Conservation (phyloP, 148 eudicot genomes). For the Bassia scoparia region DNA sequence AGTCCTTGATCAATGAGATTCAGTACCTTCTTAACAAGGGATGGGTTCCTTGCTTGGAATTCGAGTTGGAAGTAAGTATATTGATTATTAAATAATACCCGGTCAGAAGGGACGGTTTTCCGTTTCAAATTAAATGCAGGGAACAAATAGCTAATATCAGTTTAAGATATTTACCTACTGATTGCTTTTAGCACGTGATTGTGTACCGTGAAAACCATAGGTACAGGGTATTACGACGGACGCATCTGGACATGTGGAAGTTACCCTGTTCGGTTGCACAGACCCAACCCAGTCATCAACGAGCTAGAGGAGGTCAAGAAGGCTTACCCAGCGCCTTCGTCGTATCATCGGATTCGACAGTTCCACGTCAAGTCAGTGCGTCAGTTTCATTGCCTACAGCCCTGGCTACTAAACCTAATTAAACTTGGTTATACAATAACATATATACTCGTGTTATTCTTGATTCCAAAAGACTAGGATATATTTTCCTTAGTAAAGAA, state of each 20-base stretch:
- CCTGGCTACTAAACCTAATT: background rate
- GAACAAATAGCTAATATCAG: background rate
- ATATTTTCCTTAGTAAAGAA: background rate
- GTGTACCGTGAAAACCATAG: constrained; percentile 46
- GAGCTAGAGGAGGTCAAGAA: constrained; percentile 41
- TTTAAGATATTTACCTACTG: too few relatives aligned
- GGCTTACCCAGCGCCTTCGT: constrained; percentile 37
- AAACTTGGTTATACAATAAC: too few relatives aligned
- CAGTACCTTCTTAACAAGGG: constrained; percentile 40
- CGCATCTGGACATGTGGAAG: constrained; percentile 73
- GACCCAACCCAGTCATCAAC: constrained; percentile 35
- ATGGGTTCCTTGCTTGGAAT: constrained; percentile 58
- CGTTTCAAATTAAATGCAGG: too few relatives aligned
- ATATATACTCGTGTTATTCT: too few relatives aligned
- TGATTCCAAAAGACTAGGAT: background rate
- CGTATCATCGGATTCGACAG: constrained; percentile 56
- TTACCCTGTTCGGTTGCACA: constrained; percentile 53
- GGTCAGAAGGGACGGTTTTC: too few relatives aligned
- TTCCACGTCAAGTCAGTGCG: constrained; percentile 51
- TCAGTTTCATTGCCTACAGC: constrained; percentile 54
- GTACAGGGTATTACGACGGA: constrained; percentile 56
- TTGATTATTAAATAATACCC: too few relatives aligned
- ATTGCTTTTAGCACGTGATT: constrained; percentile 23
- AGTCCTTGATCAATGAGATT: constrained; percentile 21
- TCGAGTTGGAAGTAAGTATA: constrained; percentile 37